phyloP scores from a whole-genome alignment of 345 rosid genomes.

The Aquilaria yunnanensis region DNA sequence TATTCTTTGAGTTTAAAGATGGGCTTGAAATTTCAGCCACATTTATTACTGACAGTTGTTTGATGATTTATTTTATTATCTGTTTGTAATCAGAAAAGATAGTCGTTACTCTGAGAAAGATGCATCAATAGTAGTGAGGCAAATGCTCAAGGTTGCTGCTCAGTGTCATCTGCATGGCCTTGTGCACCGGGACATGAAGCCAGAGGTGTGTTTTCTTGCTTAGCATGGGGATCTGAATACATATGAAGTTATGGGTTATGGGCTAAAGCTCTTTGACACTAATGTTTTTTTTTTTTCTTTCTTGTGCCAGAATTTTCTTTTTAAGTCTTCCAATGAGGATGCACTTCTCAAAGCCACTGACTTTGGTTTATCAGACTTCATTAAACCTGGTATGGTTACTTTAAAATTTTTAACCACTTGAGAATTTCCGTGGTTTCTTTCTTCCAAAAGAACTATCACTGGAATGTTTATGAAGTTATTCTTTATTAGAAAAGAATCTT shows the following conservation, averaged over 20 bases:
- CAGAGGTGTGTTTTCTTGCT: constrained; percentile 61
- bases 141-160: constrained; percentile 87
- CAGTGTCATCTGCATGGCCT: constrained; percentile 91
- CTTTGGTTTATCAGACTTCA: constrained; percentile 98
- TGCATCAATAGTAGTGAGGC: constrained; percentile 84
- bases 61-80: constrained; percentile 8
- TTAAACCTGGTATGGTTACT: constrained; percentile 65
- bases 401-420: too few species aligned
- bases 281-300: constrained; percentile 11
- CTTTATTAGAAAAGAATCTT: neutral
- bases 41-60: too few species aligned
- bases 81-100: constrained; percentile 54
- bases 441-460: too few species aligned
- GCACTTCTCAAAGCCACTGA: constrained; percentile 90
- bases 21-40: too few species aligned
- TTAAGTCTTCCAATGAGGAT: constrained; percentile 73
- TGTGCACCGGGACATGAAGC: constrained; percentile 98
- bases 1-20: constrained; percentile 7
- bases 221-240: neutral
- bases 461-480: too few species aligned
- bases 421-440: too few species aligned
- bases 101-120: constrained; percentile 70
- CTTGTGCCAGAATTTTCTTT: constrained; percentile 71
- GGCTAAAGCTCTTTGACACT: constrained; percentile 4
- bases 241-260: neutral